Base-by-base conservation (phyloP, 108 stramenopile species). In the Pseudonitzschia multiseries region DNA sequence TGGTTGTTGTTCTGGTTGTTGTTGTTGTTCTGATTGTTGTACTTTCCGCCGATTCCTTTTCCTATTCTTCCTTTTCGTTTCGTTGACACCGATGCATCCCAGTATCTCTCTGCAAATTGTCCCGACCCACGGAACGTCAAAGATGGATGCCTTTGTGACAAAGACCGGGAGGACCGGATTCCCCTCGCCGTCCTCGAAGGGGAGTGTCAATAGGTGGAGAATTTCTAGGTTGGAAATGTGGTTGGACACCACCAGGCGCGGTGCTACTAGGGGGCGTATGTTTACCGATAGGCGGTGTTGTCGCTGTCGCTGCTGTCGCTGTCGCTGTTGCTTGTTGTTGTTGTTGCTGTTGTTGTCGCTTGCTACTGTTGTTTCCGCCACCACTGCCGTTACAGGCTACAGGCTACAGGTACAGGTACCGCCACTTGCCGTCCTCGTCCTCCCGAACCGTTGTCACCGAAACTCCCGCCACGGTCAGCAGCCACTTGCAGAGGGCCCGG, bases 161-260 rank as follows among this genome's bases (percentile, higher is more conserved):
- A 62, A 62, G n/a, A 12, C 10, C 33, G 61, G 61, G 4, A 62
- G 36, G 18, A 33, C 32, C 8, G 61, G 61, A 40, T 62, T 40
- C 12, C 36, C 40, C 28, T 31, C 26, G 0, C 9, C 32, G 18
- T 62, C 20, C 8, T n/a, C n/a, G 2, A 62, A 62, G 8, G 61
- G 61, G 3, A 62, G 36, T 13, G 61, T 62, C 20, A 62, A 20
- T 4, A 62, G 20, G 29, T 40, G 61, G 18, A 62, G 36, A 8
- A 62, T 62, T 62, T 62, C 61, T 0, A 62, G 27, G 36, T 62
- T 62, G 32, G 61, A 62, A 3, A 62, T 3, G 36, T 62, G 61
- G 36, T 62, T 62, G 61, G 33, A 62, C 0, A 62, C 61, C 8
- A 62, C 29, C 14, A 62, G 36, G 2, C 36, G 36, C 36, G 36